These are phyloP conservation scores for Pseudogymnoascus sp. DNA, from an alignment of 2,329 filamentous ascomycete genomes.

Conservation along the genomic window DNA sequence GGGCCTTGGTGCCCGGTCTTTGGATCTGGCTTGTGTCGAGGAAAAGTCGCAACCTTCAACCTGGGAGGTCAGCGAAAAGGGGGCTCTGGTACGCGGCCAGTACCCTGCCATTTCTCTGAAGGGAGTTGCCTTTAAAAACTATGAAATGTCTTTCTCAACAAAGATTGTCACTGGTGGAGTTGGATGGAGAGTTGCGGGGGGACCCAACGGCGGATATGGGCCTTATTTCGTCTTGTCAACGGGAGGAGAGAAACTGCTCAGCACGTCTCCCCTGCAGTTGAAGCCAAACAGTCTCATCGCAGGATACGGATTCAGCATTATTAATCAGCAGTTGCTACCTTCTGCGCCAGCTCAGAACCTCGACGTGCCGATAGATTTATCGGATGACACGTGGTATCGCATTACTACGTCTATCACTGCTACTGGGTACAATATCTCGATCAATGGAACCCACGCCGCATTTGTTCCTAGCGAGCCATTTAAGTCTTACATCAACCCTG, in stretches of 20 bases:
- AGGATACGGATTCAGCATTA: conserved; percentile 29
- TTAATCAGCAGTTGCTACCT: conserved; percentile 31
- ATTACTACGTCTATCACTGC: conserved; percentile 30
- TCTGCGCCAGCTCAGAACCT: conserved; percentile 26
- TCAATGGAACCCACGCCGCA: conserved; percentile 22
- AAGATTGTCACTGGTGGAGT: conserved; percentile 33
- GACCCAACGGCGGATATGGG: conserved; percentile 14
- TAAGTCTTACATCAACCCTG: conserved; percentile 12
- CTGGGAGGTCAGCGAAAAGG: conserved; percentile 30
- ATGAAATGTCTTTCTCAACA: conserved; percentile 32
- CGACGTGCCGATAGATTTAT: conserved; percentile 23
- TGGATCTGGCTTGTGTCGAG: conserved; percentile 32
- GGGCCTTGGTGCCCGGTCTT: conserved; percentile 31
- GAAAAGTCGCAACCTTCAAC: conserved; percentile 31
- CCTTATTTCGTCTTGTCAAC: conserved; percentile 12
- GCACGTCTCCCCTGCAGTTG: background rate
- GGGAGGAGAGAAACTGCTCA: background rate
- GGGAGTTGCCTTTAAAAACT: conserved; percentile 26
- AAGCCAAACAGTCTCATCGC: conserved; percentile 30
- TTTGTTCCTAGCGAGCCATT: conserved; percentile 13
- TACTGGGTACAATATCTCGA: conserved; percentile 25
- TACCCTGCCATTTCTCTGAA: conserved; percentile 26
- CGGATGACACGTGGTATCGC: conserved; percentile 32
- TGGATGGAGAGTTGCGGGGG: conserved; percentile 31
- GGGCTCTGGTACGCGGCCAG: conserved; percentile 31